These are phyloP conservation scores for Picea sitchensis DNA, from an alignment of 75 land plant species.

Conservation along the genomic window DNA sequence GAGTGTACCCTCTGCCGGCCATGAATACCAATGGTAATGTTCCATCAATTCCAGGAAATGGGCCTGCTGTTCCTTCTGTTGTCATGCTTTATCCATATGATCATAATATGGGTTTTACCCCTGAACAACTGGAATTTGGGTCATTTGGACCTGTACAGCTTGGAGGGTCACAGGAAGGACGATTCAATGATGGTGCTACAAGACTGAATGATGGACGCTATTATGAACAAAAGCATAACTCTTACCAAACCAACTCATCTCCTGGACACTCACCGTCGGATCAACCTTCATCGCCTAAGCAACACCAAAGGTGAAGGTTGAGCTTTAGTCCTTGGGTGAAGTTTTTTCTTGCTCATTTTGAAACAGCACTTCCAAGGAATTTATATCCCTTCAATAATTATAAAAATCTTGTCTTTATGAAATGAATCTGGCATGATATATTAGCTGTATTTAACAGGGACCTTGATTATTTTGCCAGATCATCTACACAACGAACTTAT, in stretches of 20 bases:
- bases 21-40: conserved; percentile 42
- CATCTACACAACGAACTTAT: conserved; percentile 21
- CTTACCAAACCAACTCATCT: conserved; percentile 20
- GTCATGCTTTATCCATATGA: conserved; percentile 70
- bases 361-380: neutral
- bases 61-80: conserved; percentile 48
- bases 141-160: conserved; percentile 53
- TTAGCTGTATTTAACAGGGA: conserved; percentile 36
- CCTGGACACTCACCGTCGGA: conserved; percentile 48
- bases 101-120: conserved; percentile 26
- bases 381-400: neutral
- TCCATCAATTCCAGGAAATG: conserved; percentile 31
- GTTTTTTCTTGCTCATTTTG: neutral
- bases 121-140: conserved; percentile 73
- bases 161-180: conserved; percentile 23
- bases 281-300: conserved; percentile 53
- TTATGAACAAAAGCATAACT: conserved; percentile 29
- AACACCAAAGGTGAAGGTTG: conserved; percentile 39
- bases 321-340: neutral
- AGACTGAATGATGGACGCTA: conserved; percentile 25
- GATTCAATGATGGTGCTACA: conserved; percentile 3
- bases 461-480: conserved; percentile 49
- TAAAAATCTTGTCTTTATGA: neutral
- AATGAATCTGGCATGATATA: conserved; percentile 12
- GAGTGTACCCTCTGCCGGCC: conserved; percentile 42